Base-by-base conservation (phyloP, 306 rosid genomes). In the Adenanthera pavonina region DNA sequence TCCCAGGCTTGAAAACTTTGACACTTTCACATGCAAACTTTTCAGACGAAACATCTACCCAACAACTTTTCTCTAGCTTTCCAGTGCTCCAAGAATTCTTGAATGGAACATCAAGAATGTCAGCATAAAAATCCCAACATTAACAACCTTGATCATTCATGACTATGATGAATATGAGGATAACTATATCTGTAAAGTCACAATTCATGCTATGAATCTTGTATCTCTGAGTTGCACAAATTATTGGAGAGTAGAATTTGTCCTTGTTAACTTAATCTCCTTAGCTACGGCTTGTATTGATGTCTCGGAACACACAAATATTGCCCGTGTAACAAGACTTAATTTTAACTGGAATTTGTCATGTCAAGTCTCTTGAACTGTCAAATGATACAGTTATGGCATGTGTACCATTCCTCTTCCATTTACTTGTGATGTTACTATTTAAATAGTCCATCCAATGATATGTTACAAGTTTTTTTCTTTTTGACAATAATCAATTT, bases 121-220 rank as follows among this genome's bases (percentile, higher is more conserved):
- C 17, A 62, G 44, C 8, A 13, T 80, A 8, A 40, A 19, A 25
- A 62, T 51, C 6, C 8, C 84, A 35, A 36, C 79, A 62, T 14
- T 80, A 38, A 73, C n/a, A 73, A 51, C 8, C 19, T 73, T 80
- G 34, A 49, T 14, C 33, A 64, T 80, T 40, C 5, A 40, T 3
- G 43, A 40, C 6, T 3, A 40, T 40, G 43, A 5, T 3, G 5
- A 40, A 0, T 3, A 25, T 25, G 30, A 25, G 30, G 30, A 25
- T 25, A 25, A 5, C 5, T 40, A 3, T 40, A 3, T 5, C 6
- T 62, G 44, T 62, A 20, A 15, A 72, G 57, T 80, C 66, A 30
- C 43, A 10, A 73, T 49, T 80, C 79, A 80, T 62, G 79, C 74
- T 6, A 67, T 38, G 74, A 73, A 80, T 38, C 84, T 80, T 65